Conservation (phyloP, 1,284 basidiomycete genomes). For the Inonotus obliquus region DNA sequence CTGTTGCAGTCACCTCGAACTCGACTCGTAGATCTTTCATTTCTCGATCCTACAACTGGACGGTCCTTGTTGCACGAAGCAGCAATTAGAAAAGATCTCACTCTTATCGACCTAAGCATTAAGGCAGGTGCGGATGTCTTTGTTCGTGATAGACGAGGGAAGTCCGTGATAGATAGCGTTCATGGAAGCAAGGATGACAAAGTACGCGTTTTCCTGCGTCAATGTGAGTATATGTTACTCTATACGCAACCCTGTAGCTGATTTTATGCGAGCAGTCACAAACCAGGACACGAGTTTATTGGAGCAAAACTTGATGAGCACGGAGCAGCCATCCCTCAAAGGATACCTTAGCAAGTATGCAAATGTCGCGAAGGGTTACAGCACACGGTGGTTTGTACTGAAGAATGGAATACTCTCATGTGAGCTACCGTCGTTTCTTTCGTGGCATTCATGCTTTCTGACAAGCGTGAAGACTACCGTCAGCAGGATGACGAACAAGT, state of each 20-base stretch:
- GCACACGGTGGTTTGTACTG: constrained; percentile 92
- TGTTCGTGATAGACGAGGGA: constrained; percentile 76
- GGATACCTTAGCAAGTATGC: constrained; percentile 90
- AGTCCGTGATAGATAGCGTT: constrained; percentile 65
- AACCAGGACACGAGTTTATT: constrained; percentile 75
- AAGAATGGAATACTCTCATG: constrained; percentile 83
- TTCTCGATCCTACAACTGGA: constrained; percentile 75
- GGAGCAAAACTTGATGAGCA: constrained; percentile 32
- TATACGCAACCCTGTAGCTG: neutral
- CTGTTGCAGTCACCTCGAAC: constrained; percentile 62
- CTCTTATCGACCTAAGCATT: constrained; percentile 79
- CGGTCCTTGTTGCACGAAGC: constrained; percentile 86
- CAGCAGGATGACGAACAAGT: constrained; percentile 90
- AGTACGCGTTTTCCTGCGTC: constrained; percentile 79
- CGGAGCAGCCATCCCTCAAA: constrained; percentile 62
- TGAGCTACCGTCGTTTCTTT: constrained; percentile 32
- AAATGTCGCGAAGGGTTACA: constrained; percentile 88
- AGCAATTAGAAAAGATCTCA: constrained; percentile 75
- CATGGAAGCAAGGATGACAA: constrained; percentile 65
- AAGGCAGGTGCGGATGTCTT: constrained; percentile 90
- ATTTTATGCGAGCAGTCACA: constrained; percentile 45
- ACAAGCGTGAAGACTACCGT: constrained; percentile 62
- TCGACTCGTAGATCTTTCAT: constrained; percentile 59
- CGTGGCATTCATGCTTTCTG: neutral
- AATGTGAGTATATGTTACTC: constrained; percentile 52